phyloP scores from a whole-genome alignment of 2,329 filamentous ascomycete genomes.

The Cercospora sp. region DNA sequence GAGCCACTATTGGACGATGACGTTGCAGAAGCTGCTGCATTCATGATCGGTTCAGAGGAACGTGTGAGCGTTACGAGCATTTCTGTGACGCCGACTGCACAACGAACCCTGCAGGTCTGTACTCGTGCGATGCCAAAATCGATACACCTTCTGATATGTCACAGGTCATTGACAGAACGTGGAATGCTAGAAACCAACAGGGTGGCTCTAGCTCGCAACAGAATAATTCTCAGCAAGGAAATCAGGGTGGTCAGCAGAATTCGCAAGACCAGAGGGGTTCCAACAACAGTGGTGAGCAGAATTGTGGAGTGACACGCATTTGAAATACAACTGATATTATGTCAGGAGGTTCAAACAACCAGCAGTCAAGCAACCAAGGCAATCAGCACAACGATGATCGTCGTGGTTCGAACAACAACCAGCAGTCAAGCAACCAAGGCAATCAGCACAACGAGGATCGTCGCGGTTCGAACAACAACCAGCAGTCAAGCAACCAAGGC shows the following conservation, averaged over 20 bases:
- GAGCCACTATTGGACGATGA: slow-evolving; percentile 48
- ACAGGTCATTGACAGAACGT: slow-evolving; percentile 12
- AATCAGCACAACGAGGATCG: neutral
- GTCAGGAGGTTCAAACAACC: neutral
- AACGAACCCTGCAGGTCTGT: slow-evolving; percentile 39
- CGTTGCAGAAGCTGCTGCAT: slow-evolving; percentile 46
- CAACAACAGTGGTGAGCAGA: neutral
- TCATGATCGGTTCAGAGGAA: slow-evolving; percentile 46
- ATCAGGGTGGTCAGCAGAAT: neutral
- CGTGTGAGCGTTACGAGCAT: slow-evolving; percentile 49
- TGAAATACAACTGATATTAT: neutral
- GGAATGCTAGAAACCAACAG: slow-evolving; percentile 7
- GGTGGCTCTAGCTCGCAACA: neutral
- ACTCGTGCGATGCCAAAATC: neutral
- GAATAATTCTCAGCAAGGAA: neutral
- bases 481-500: neutral
- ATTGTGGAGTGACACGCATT: neutral
- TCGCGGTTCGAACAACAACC: neutral
- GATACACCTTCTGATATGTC: neutral
- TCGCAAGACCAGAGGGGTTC: neutral
- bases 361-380: neutral
- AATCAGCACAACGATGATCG: neutral
- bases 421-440: slow-evolving; percentile 1
- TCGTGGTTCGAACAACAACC: neutral
- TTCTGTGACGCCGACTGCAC: slow-evolving; percentile 50